A percentile compares a stretch with the other conserved stretches of the same genome.
These are phyloP conservation scores for Penicillium concentricum DNA, from an alignment of 2,329 filamentous ascomycete genomes.

Conservation along the genomic window DNA sequence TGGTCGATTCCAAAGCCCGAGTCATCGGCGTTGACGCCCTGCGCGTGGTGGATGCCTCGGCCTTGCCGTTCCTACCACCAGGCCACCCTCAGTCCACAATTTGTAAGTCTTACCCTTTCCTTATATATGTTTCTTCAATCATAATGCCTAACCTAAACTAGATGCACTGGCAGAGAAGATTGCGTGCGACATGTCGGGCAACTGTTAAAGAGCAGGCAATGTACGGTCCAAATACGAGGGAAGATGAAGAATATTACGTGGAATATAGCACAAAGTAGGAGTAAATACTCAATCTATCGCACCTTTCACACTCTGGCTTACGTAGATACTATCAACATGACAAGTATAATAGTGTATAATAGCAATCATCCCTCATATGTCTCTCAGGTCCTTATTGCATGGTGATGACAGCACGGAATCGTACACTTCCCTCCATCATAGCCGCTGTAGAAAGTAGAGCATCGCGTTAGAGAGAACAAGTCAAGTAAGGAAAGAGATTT, in stretches of 20 bases:
- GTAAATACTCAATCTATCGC: not conserved
- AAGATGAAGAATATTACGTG: not conserved
- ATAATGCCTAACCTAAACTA: not conserved
- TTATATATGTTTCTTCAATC: not conserved
- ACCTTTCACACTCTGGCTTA: not conserved
- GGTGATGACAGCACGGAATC: not conserved
- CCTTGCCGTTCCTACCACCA: not conserved
- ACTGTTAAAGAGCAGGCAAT: not conserved
- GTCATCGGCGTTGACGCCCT: not conserved
- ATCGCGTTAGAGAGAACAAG: not conserved
- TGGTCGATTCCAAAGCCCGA: not conserved
- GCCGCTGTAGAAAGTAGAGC: not conserved
- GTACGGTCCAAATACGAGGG: not conserved
- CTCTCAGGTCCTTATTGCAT: not conserved
- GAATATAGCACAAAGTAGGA: not conserved
- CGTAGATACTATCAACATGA: not conserved
- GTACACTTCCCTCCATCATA: not conserved
- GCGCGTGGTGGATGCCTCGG: not conserved
- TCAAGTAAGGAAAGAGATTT: not conserved
- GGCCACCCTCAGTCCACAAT: not conserved
- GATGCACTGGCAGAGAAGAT: not conserved
- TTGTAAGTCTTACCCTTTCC: not conserved
- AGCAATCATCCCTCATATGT: not conserved
- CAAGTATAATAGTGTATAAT: not conserved
- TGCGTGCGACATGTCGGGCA: not conserved